phyloP scores from a whole-genome alignment of 2,329 filamentous ascomycete genomes.

The Phialocephala sp. region DNA sequence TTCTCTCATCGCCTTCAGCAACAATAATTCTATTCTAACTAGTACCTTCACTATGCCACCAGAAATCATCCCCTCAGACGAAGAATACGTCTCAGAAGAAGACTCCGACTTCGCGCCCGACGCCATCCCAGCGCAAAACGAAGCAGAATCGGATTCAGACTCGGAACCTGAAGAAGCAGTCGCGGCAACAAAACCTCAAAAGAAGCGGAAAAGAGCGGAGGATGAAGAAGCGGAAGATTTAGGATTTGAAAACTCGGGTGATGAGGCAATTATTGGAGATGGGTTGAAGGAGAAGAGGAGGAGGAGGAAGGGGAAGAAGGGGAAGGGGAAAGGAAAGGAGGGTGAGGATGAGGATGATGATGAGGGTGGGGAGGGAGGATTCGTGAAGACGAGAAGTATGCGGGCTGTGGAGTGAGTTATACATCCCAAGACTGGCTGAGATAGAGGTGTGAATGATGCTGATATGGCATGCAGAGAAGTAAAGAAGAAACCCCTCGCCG shows the following conservation, averaged over 20 bases:
- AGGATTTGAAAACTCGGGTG: constrained; percentile 72
- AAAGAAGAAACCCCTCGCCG: constrained; percentile 38
- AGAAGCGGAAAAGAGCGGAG: constrained; percentile 45
- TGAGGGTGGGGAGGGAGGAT: constrained; percentile 67
- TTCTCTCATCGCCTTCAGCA: constrained; percentile 8
- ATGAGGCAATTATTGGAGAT: constrained; percentile 70
- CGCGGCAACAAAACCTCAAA: constrained; percentile 31
- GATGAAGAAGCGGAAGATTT: constrained; percentile 49
- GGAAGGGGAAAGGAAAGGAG: constrained; percentile 46
- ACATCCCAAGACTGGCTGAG: neutral
- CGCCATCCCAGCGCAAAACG: constrained; percentile 48
- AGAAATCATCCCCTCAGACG: constrained; percentile 42
- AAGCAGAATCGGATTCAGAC: constrained; percentile 50
- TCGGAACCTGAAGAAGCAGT: constrained; percentile 49
- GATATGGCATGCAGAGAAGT: constrained; percentile 25
- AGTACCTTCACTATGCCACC: constrained; percentile 38
- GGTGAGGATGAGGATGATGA: constrained; percentile 60
- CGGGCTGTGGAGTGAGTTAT: constrained; percentile 65
- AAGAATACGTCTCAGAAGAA: constrained; percentile 71
- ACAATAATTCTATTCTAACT: neutral
- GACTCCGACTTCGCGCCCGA: constrained; percentile 77
- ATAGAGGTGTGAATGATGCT: constrained; percentile 17
- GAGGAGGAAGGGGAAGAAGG: constrained; percentile 50
- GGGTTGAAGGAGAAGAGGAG: constrained; percentile 59
- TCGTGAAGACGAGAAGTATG: constrained; percentile 76